Evolutionary conservation across 2,329 filamentous ascomycete species (phyloP).

Genomic region (Xylaria sp.): DNA sequence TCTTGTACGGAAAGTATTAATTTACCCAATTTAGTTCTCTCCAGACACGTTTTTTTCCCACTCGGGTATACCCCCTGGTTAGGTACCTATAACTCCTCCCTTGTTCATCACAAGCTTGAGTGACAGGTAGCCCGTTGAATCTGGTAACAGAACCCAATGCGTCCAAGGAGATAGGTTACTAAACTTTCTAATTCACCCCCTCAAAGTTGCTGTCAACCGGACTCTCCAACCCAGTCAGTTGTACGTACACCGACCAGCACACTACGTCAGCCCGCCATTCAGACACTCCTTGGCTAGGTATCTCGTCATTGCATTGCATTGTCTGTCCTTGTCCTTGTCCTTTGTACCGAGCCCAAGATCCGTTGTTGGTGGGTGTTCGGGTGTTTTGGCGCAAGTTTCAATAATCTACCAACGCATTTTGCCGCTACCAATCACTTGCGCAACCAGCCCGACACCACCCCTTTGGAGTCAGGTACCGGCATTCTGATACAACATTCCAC

Average conservation of each 20-base stretch:
- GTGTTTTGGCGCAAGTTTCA: conserved; percentile 39
- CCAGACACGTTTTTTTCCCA: conserved; percentile 3
- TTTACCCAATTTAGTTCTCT: conserved; percentile 4
- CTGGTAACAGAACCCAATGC: conserved; percentile 13
- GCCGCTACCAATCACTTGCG: conserved; percentile 42
- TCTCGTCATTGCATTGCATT: conserved; percentile 24
- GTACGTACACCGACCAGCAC: not conserved
- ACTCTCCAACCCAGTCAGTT: not conserved
- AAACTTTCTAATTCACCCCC: not conserved
- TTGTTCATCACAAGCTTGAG: conserved; percentile 15
- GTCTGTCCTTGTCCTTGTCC: not conserved
- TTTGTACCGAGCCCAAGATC: not conserved
- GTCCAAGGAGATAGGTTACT: conserved; percentile 6
- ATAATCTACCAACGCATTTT: conserved; percentile 36
- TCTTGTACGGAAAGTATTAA: not conserved
- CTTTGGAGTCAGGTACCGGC: conserved; percentile 30
- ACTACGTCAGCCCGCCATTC: conserved; percentile 5
- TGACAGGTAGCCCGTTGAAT: not conserved
- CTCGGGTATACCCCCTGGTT: not conserved
- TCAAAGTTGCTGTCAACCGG: not conserved
- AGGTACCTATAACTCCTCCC: not conserved
- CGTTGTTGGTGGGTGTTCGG: conserved; percentile 23
- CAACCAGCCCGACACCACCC: conserved; percentile 44
- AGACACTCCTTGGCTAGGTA: not conserved
- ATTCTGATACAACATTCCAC: conserved; percentile 51